A percentile compares a stretch with the other conserved stretches of the same genome.
phyloP scores from a whole-genome alignment of 495 filamentous ascomycete species.

The Aspergillus cavernicola region DNA sequence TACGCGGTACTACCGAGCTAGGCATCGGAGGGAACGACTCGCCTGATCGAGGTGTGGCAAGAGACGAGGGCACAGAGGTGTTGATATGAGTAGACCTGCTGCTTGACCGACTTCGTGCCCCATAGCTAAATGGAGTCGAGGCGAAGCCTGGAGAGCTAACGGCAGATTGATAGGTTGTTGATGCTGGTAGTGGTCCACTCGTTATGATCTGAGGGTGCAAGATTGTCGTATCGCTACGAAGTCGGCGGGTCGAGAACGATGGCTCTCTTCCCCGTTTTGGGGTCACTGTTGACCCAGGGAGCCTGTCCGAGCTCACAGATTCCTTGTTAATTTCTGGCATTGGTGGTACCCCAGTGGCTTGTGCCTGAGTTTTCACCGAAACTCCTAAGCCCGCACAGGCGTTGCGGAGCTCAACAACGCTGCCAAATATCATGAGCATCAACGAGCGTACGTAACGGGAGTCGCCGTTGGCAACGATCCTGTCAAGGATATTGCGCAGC shows the following conservation, averaged over 20 bases:
- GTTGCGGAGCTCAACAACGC: slow-evolving; percentile 70
- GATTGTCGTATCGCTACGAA: slow-evolving; percentile 60
- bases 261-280: slow-evolving; percentile 53
- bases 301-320: slow-evolving; percentile 20
- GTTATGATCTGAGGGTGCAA: slow-evolving; percentile 49
- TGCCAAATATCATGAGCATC: slow-evolving; percentile 76
- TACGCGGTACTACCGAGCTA: slow-evolving; percentile 34
- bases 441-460: slow-evolving; percentile 75
- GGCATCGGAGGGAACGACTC: slow-evolving; percentile 69
- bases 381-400: slow-evolving; percentile 43
- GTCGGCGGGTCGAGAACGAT: slow-evolving; percentile 43
- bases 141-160: slow-evolving; percentile 35
- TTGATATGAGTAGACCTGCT: slow-evolving; percentile 49
- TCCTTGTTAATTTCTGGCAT: slow-evolving; percentile 26
- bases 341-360: slow-evolving; percentile 22
- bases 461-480: slow-evolving; percentile 71
- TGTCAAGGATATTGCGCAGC: slow-evolving; percentile 63
- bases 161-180: slow-evolving; percentile 24
- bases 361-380: slow-evolving; percentile 24
- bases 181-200: slow-evolving; percentile 24
- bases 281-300: slow-evolving; percentile 53
- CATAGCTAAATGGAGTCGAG: slow-evolving; percentile 32
- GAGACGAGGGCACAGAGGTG: slow-evolving; percentile 42
- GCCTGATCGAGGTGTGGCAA: slow-evolving; percentile 70
- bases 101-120: slow-evolving; percentile 47